Evolutionary conservation across 371 early-diverging fungal species (phyloP).

Genomic region (Haplosporangium sp.): DNA sequence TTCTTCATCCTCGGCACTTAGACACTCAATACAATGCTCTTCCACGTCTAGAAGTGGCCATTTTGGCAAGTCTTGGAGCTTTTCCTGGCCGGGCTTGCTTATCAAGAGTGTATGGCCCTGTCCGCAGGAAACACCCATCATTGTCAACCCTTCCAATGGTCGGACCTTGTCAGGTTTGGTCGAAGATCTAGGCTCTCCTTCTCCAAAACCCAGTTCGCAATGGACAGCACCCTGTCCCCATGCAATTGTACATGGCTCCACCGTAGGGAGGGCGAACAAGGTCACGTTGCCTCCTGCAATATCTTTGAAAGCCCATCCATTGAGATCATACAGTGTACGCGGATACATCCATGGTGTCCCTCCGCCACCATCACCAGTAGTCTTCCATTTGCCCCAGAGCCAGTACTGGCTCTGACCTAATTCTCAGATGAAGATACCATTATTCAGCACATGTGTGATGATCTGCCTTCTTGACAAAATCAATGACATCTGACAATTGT

Average conservation of each 20-base stretch:
- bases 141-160: slow-evolving; percentile 56
- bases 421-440: not conserved
- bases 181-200: slow-evolving; percentile 51
- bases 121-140: slow-evolving; percentile 53
- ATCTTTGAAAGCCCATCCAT: slow-evolving; percentile 57
- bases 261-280: slow-evolving; percentile 47
- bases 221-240: slow-evolving; percentile 59
- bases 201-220: slow-evolving; percentile 58
- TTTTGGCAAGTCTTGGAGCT: slow-evolving; percentile 58
- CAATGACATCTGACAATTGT: too few species aligned
- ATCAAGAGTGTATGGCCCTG: slow-evolving; percentile 58
- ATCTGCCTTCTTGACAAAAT: too few species aligned
- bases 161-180: slow-evolving; percentile 59
- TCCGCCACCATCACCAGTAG: slow-evolving; percentile 61
- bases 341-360: slow-evolving; percentile 64
- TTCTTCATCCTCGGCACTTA: slow-evolving; percentile 62
- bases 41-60: slow-evolving; percentile 57
- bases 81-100: slow-evolving; percentile 57
- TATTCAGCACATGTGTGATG: too few species aligned
- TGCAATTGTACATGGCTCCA: slow-evolving; percentile 55
- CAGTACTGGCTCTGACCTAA: slow-evolving; percentile 51
- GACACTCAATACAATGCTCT: slow-evolving; percentile 61
- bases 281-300: slow-evolving; percentile 57
- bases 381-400: slow-evolving; percentile 65
- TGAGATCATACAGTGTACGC: slow-evolving; percentile 56